These are phyloP conservation scores for Boletus pseudopeckii DNA, from an alignment of 768 basidiomycete species.

Conservation along the genomic window DNA sequence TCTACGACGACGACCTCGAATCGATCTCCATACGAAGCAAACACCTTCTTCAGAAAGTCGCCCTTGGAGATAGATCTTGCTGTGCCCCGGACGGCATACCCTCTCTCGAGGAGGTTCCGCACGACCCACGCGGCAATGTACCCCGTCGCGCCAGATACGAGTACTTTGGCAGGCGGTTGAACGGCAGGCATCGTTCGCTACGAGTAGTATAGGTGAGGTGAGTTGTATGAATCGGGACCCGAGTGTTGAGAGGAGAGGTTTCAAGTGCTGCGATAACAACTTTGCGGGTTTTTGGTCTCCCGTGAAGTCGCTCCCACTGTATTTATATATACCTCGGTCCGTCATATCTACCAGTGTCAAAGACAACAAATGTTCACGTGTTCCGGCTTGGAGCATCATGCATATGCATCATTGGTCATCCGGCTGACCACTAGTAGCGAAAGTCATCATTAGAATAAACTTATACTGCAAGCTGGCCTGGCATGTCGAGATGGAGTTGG, in stretches of 20 bases:
- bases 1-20: slow-evolving; percentile 66
- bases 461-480: background rate
- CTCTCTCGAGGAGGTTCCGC: slow-evolving; percentile 51
- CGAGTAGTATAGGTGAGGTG: background rate
- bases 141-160: slow-evolving; percentile 30
- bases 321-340: background rate
- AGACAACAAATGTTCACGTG: background rate
- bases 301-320: background rate
- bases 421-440: background rate
- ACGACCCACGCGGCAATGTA: slow-evolving; percentile 46
- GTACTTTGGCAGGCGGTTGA: slow-evolving; percentile 27
- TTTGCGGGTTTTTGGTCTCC: no score
- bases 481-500: background rate
- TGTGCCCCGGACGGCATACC: slow-evolving; percentile 63
- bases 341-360: background rate
- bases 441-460: background rate
- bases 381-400: background rate
- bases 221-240: background rate
- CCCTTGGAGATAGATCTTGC: slow-evolving; percentile 64
- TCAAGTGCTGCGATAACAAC: background rate
- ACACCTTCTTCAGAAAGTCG: slow-evolving; percentile 49
- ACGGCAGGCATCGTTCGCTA: slow-evolving; percentile 22
- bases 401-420: background rate
- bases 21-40: slow-evolving; percentile 50
- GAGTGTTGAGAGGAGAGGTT: background rate